A percentile compares a stretch with the other conserved stretches of the same genome.
These are phyloP conservation scores for Blastobotrys illinoisensis DNA, from an alignment of 1,139 yeast species.

Conservation along the genomic window DNA sequence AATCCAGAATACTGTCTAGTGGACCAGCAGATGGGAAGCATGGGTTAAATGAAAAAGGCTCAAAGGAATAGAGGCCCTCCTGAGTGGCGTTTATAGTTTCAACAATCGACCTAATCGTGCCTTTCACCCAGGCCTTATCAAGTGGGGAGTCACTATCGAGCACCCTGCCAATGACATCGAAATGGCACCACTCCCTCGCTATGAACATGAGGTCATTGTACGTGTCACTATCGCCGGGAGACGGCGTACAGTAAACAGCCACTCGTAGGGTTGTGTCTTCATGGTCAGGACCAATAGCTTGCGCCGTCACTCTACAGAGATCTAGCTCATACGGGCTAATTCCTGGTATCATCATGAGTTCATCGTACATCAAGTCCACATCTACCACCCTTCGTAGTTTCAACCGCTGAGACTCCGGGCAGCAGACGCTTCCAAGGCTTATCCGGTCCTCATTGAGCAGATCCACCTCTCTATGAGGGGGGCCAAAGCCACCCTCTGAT, in stretches of 20 bases:
- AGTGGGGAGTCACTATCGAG: background rate
- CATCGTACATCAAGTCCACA: background rate
- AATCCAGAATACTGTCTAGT: background rate
- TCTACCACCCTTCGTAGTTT: background rate
- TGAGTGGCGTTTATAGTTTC: background rate
- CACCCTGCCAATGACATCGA: background rate
- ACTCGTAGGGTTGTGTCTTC: background rate
- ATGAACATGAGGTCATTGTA: background rate
- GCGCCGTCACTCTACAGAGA: background rate
- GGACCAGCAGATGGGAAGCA: background rate
- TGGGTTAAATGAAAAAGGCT: background rate
- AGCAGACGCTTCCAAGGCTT: background rate
- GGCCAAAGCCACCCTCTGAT: background rate
- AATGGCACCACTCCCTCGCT: background rate
- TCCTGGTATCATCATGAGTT: background rate
- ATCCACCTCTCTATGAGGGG: background rate
- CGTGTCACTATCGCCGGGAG: background rate
- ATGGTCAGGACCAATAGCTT: background rate
- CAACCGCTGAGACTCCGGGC: background rate
- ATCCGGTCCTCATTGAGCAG: background rate
- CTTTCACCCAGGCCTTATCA: background rate
- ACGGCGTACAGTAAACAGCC: background rate
- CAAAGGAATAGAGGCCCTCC: background rate
- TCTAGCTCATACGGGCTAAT: background rate
- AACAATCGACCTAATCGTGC: background rate